Percentiles rank a stretch among this genome's conserved stretches.
Conservation (phyloP, 345 rosid genomes). For the Trapa incisa region DNA sequence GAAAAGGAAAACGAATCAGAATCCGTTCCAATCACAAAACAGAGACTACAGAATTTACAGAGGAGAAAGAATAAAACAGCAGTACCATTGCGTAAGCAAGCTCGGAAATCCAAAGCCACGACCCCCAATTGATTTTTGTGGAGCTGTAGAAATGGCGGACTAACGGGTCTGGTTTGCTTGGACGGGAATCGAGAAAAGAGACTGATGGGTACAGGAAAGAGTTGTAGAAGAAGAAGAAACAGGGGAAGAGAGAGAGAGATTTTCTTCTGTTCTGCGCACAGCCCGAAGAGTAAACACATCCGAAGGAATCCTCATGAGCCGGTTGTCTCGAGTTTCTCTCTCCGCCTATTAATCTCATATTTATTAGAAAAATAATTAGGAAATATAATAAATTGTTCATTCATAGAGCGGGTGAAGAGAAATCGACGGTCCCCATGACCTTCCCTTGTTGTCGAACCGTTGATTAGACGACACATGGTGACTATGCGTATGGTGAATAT, state of each 20-base stretch:
- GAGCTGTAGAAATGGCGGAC: background rate
- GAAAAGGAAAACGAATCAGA: background rate
- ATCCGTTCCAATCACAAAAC: too few relatives aligned
- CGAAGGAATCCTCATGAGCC: conserved; percentile 8
- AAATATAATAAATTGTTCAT: too few relatives aligned
- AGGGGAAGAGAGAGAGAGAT: background rate
- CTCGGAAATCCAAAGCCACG: background rate
- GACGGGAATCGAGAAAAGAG: conserved; percentile 3
- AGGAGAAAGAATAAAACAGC: background rate
- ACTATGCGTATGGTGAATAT: too few relatives aligned
- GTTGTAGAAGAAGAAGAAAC: conserved; percentile 5
- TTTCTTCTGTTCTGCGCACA: background rate
- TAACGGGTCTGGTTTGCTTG: conserved; percentile 3
- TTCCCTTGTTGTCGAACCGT: too few relatives aligned
- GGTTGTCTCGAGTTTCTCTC: conserved; percentile 4
- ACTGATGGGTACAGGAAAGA: conserved; percentile 6
- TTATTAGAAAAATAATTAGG: too few relatives aligned
- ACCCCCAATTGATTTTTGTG: background rate
- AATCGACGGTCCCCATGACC: too few relatives aligned
- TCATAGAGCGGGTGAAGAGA: too few relatives aligned
- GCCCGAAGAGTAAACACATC: background rate
- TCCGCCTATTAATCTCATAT: too few relatives aligned
- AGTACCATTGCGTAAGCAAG: background rate
- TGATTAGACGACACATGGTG: too few relatives aligned
- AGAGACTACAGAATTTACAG: too few relatives aligned